These are phyloP conservation scores for Neopestalotiopsis sp. DNA, from an alignment of 2,329 filamentous ascomycete genomes.

Conservation along the genomic window DNA sequence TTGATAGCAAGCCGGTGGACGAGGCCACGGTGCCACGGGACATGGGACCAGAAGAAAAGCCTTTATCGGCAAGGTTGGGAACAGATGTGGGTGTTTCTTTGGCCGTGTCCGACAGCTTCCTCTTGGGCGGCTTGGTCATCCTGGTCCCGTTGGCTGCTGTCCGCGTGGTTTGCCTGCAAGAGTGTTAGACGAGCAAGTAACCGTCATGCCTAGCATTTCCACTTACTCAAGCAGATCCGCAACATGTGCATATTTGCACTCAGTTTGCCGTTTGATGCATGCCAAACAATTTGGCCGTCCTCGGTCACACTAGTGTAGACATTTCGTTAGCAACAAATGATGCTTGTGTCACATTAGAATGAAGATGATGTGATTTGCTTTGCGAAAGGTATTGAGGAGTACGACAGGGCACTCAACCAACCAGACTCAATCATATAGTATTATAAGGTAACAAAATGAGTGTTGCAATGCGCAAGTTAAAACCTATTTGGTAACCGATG, in stretches of 20 bases:
- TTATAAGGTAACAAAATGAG: neutral
- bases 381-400: neutral
- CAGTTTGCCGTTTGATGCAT: conserved; percentile 78
- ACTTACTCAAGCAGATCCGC: conserved; percentile 78
- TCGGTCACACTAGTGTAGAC: conserved; percentile 69
- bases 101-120: conserved; percentile 47
- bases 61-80: conserved; percentile 62
- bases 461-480: neutral
- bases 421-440: conserved; percentile 2
- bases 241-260: conserved; percentile 77
- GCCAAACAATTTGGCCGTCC: conserved; percentile 72
- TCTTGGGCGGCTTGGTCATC: conserved; percentile 85
- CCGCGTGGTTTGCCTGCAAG: conserved; percentile 60
- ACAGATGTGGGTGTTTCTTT: conserved; percentile 44
- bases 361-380: neutral
- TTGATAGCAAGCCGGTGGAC: conserved; percentile 69
- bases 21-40: conserved; percentile 59
- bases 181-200: conserved; percentile 19
- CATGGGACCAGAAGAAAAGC: conserved; percentile 50
- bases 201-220: conserved; percentile 12
- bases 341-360: neutral
- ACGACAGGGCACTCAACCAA: neutral
- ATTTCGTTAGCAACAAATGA: conserved; percentile 14
- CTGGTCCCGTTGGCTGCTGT: conserved; percentile 80
- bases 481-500: neutral